Base-by-base conservation (phyloP, 495 filamentous ascomycete species). In the Penicillium paxilli region DNA sequence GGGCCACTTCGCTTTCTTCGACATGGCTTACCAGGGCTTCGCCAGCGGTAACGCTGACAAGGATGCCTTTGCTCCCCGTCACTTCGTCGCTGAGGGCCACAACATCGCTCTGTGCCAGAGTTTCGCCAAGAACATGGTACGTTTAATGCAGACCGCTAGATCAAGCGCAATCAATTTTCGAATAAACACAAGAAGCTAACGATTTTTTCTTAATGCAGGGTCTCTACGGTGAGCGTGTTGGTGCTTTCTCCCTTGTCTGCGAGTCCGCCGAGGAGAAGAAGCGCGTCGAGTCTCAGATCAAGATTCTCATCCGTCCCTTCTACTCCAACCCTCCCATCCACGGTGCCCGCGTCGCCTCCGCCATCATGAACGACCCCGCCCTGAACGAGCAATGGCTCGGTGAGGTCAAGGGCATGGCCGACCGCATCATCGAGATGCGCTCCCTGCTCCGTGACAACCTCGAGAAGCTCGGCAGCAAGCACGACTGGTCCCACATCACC, bases 11-110 rank as follows among this genome's bases (percentile, higher is more conserved):
- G 84, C 91, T 50, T 96, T 98, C 84, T 98, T 98, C 77, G 94
- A 98, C 75, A 98, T 98, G 94, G 94, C 94, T 55, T 98, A 98
- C 82, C 93, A 98, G 77, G 94, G 94, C 58, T 98, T 98, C 65
- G 94, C 94, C 47, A 91, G 87, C 57, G 94, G 94, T 54, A 85
- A 95, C 76, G 93, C 91, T 44, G 82, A 96, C 76, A 82, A 82
- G 65, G 94, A 98, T 73, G 94, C 94, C 54, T 98, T 95, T 62
- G 88, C 94, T 51, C 82, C 96, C 38, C 80, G 94, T 52, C 77
- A 96, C 81, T 98, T 98, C 66, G 84, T 97, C 67, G 83, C 87
- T 72, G 79, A 98, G 75, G 94, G 93, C 64, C 93, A 96, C 80
- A 83, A 88, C 69, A 86, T 95, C 63, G 85, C 82, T 65, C 84